Evolutionary conservation across 768 basidiomycete species (phyloP), one percentile per base, ranked within the genome.

Genomic region (Trametes maxima): DNA sequence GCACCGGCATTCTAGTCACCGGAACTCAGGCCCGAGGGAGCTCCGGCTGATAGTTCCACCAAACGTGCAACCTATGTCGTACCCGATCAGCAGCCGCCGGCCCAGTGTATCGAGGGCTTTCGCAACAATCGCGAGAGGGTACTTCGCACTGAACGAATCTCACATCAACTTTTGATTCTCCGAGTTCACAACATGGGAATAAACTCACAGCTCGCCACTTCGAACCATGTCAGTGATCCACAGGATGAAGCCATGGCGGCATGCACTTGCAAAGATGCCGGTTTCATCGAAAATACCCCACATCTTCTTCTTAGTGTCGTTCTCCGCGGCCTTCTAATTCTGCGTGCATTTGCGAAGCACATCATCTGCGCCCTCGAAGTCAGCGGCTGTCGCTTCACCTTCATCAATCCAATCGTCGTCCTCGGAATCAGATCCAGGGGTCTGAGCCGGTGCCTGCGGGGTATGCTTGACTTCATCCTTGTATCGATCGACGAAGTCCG

Each of bases 61-160:
- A 40, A 72, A 68, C 1, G 53, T 64, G 36, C 72, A 72, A 0
- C 67, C 71, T 3, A 72, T 72, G 48, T 72, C 72, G 39, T 74
- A 73, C 14, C 63, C 70, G 10, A 64, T 19, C 0, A 17, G 40
- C 28, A 47, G 8, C 7, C 25, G 16, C 22, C 48, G 21, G 13
- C 65, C 70, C 47, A 61, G 67, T 8, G 64, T 60, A 22, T 59
- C 37, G 5, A 70, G 39, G 19, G 66, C 25, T 12, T 47, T 54
- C 24, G 64, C 42, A 5, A 71, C 42, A 22, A 69, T 62, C 0
- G 69, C 68, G 2, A 68, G 57, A 0, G 65, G 64, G 51, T 72
- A 67, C 42, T 65, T 72, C n/a, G 57, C 64, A 3, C 68, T 70
- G 45, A 14, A 49, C 4, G 28, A 21, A 44, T n/a, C n/a, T n/a